Conservation (phyloP, 2,329 filamentous ascomycete species). For the Cercospora sp. region DNA sequence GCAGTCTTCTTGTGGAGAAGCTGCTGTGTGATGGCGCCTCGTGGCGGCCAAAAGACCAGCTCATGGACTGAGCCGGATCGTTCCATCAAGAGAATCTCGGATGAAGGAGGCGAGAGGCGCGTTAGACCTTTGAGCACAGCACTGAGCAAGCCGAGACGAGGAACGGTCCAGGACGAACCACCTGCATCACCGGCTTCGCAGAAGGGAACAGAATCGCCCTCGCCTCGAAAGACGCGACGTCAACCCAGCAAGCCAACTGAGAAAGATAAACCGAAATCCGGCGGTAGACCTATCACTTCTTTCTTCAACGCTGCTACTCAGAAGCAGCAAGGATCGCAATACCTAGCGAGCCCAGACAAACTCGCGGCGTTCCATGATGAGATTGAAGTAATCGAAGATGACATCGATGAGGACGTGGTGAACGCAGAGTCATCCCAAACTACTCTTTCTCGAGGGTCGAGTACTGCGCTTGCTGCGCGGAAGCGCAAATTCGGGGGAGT, state of each 20-base stretch:
- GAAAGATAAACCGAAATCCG: slow-evolving; percentile 41
- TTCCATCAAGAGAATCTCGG: not conserved
- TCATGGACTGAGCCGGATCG: slow-evolving; percentile 1
- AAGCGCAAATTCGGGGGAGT: slow-evolving; percentile 37
- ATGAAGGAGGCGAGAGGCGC: slow-evolving; percentile 1
- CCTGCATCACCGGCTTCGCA: not conserved
- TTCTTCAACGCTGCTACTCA: slow-evolving; percentile 52
- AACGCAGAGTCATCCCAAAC: slow-evolving; percentile 18
- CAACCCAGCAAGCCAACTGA: slow-evolving; percentile 30
- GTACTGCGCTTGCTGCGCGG: slow-evolving; percentile 36
- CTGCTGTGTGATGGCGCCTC: slow-evolving; percentile 3
- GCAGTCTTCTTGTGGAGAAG: not conserved
- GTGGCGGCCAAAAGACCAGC: slow-evolving; percentile 10
- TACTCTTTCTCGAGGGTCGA: slow-evolving; percentile 36
- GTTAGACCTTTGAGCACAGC: slow-evolving; percentile 8
- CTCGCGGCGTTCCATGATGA: slow-evolving; percentile 33
- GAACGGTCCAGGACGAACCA: not conserved
- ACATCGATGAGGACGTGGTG: slow-evolving; percentile 34
- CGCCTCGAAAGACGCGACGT: slow-evolving; percentile 23
- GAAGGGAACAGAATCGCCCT: slow-evolving; percentile 11
- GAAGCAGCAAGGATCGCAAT: slow-evolving; percentile 40
- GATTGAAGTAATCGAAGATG: slow-evolving; percentile 37
- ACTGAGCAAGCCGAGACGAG: slow-evolving; percentile 10
- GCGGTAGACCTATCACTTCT: slow-evolving; percentile 48
- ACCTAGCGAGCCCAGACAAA: slow-evolving; percentile 44